Evolutionary conservation across 805 yeast species (phyloP).

Genomic region (Zygosaccharomyces lentus): DNA sequence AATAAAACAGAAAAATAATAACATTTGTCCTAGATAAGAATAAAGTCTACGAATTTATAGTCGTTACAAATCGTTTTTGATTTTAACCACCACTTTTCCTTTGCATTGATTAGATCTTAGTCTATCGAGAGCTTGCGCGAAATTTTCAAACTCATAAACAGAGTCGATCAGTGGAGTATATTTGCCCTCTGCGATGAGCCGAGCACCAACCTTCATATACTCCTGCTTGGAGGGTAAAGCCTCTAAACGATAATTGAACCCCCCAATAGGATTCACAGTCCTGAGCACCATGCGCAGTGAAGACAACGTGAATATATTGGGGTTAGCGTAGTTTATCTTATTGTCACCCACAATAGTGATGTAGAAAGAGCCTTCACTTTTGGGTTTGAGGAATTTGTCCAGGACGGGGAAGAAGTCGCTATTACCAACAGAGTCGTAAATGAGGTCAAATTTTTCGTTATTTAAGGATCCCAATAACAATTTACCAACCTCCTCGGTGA

Average conservation of each 20-base stretch:
- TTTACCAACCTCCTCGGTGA: conserved; percentile 36
- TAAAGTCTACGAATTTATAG: neutral
- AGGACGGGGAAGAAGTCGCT: conserved; percentile 44
- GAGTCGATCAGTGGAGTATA: conserved; percentile 51
- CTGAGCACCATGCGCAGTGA: conserved; percentile 15
- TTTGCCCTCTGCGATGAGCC: conserved; percentile 27
- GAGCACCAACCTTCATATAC: conserved; percentile 21
- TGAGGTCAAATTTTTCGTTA: conserved; percentile 51
- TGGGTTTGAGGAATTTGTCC: conserved; percentile 43
- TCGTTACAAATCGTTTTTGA: conserved; percentile 1
- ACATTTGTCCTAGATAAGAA: neutral
- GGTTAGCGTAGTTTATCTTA: conserved; percentile 30
- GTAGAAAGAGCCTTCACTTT: conserved; percentile 45
- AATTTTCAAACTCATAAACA: conserved; percentile 46
- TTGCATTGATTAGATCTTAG: conserved; percentile 45
- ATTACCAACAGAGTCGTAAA: conserved; percentile 65
- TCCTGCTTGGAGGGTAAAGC: conserved; percentile 11
- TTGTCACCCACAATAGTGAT: conserved; percentile 56
- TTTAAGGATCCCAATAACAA: conserved; percentile 28
- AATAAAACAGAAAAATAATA: neutral
- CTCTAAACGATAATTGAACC: conserved; percentile 31
- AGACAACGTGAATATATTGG: conserved; percentile 8
- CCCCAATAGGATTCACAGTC: conserved; percentile 24
- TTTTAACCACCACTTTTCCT: conserved; percentile 55
- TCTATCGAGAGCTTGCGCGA: conserved; percentile 46